Evolutionary conservation across 345 rosid genomes (phyloP).

Genomic region (thale cress (Arabidopsis thaliana)): TAIR10.1 NC_003070.9:9097501-9098000

Average conservation of each 20-base stretch:
- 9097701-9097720: conserved; percentile 41
- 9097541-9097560: too few species aligned
- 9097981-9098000: conserved; percentile 29
- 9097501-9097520: too few species aligned
- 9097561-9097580: too few species aligned
- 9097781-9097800: not conserved
- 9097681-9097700: not conserved
- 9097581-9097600: too few species aligned
- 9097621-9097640: too few species aligned
- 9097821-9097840: conserved; percentile 22
- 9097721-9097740: conserved; percentile 42
- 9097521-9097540: too few species aligned
- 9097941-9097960: conserved; percentile 31
- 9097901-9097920: conserved; percentile 45
- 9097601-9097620: too few species aligned
- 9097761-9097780: conserved; percentile 19
- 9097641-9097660: too few species aligned
- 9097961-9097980: conserved; percentile 35
- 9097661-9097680: not conserved
- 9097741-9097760: conserved; percentile 41
- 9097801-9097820: conserved; percentile 33
- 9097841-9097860: conserved; percentile 20
- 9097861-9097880: conserved; percentile 35
- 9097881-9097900: not conserved
- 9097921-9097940: conserved; percentile 13